phyloP scores from a whole-genome alignment of 345 rosid genomes.

The Capsella bursapastoris region DNA sequence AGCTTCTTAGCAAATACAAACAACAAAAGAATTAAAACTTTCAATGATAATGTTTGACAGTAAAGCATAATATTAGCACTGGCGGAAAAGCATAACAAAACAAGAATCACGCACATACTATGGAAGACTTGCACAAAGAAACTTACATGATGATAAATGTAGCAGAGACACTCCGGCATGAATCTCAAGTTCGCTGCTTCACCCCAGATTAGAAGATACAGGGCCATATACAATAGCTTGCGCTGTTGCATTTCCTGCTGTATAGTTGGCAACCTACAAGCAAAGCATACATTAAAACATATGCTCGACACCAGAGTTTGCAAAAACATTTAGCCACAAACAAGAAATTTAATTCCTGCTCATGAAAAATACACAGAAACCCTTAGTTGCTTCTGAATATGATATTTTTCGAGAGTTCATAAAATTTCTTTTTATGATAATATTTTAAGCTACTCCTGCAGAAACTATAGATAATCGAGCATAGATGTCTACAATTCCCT shows the following conservation, averaged over 20 bases:
- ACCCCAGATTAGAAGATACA: slow-evolving; percentile 98
- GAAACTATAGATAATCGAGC: slow-evolving; percentile 7
- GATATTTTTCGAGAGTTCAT: not conserved
- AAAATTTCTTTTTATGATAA: slow-evolving; percentile 9
- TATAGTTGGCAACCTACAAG: slow-evolving; percentile 95
- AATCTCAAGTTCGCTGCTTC: slow-evolving; percentile 99
- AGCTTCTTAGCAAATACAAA: slow-evolving; percentile 11
- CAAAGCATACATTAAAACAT: slow-evolving; percentile 25
- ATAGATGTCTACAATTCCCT: slow-evolving; percentile 29
- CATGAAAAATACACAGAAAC: slow-evolving; percentile 12
- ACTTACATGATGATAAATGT: slow-evolving; percentile 97
- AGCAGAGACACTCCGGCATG: slow-evolving; percentile 99
- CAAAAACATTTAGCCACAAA: slow-evolving; percentile 16
- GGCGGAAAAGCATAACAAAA: not conserved
- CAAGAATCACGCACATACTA: slow-evolving; percentile 21
- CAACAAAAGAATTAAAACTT: not conserved
- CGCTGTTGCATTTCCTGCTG: slow-evolving; percentile 99
- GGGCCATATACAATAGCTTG: slow-evolving; percentile 90
- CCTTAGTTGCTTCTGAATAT: slow-evolving; percentile 5
- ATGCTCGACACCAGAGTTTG: slow-evolving; percentile 20
- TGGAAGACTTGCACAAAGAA: slow-evolving; percentile 16
- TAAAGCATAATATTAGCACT: slow-evolving; percentile 16
- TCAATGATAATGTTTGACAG: not conserved
- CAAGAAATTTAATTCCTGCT: slow-evolving; percentile 4
- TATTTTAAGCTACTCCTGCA: slow-evolving; percentile 10